Conservation (phyloP, 441 rosid genomes). For the Erodium moschatum region DNA sequence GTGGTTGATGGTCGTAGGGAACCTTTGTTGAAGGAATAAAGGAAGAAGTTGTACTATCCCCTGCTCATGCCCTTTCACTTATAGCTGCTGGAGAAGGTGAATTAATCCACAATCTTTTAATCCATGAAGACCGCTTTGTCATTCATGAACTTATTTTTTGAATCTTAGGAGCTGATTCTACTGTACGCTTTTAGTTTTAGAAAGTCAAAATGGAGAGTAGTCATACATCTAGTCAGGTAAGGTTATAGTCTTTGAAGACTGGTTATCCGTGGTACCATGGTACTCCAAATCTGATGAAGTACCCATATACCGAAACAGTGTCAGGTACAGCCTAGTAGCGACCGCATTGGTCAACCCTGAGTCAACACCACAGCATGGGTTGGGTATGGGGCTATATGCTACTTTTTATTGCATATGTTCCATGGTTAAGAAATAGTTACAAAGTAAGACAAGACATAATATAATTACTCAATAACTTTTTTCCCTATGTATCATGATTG, state of each 20-base stretch:
- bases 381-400: too few relatives aligned
- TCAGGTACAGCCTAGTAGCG: too few relatives aligned
- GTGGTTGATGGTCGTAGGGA: constrained; percentile 51
- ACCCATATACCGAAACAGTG: too few relatives aligned
- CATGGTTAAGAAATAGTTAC: too few relatives aligned
- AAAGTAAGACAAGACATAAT: too few relatives aligned
- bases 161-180: not conserved
- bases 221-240: constrained; percentile 5
- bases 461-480: too few relatives aligned
- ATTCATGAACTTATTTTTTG: not conserved
- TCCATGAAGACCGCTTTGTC: not conserved
- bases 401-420: too few relatives aligned
- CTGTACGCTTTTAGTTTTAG: not conserved
- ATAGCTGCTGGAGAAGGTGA: constrained; percentile 99
- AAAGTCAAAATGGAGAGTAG: not conserved
- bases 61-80: constrained; percentile 97
- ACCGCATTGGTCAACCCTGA: too few relatives aligned
- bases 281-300: too few relatives aligned
- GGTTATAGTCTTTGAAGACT: constrained; percentile 11
- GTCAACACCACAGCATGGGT: too few relatives aligned
- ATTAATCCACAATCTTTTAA: not conserved
- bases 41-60: constrained; percentile 98
- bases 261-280: not conserved
- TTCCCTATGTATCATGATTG: too few relatives aligned
- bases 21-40: constrained; percentile 95